These are phyloP conservation scores for Neurospora cerealis DNA, from an alignment of 495 filamentous ascomycete species.

Conservation along the genomic window DNA sequence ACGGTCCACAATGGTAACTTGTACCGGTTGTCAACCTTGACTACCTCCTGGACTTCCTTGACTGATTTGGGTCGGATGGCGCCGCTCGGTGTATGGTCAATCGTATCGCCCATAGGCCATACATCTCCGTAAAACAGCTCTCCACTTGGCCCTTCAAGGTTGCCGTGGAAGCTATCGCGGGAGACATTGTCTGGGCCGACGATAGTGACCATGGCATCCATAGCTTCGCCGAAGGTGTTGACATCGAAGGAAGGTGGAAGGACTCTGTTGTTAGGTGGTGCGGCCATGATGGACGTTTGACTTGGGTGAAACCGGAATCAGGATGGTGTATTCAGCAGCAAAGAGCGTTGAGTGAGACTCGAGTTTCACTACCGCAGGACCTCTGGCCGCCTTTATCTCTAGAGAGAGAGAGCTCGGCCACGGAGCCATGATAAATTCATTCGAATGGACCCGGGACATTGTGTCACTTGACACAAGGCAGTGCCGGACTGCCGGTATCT, in stretches of 20 bases:
- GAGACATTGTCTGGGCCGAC: background rate
- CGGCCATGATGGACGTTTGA: background rate
- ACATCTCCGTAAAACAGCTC: background rate
- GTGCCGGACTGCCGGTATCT: background rate
- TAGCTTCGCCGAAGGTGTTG: background rate
- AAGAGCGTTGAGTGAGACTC: background rate
- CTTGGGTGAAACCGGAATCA: background rate
- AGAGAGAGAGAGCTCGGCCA: background rate
- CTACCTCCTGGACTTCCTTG: slow-evolving; percentile 4
- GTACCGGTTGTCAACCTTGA: slow-evolving; percentile 27
- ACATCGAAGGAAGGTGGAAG: background rate
- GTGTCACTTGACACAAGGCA: background rate
- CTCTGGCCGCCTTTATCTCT: background rate
- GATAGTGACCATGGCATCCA: background rate
- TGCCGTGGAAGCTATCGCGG: background rate
- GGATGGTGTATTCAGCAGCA: background rate
- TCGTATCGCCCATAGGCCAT: background rate
- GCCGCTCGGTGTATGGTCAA: background rate
- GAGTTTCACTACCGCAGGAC: background rate
- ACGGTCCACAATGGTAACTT: slow-evolving; percentile 37
- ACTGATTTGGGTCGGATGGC: slow-evolving; percentile 6
- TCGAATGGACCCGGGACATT: background rate
- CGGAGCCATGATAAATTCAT: background rate
- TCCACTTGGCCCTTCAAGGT: background rate
- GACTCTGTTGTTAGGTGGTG: background rate